Evolutionary conservation across 2,329 filamentous ascomycete species (phyloP).

Genomic region (Dothistroma pini): DNA sequence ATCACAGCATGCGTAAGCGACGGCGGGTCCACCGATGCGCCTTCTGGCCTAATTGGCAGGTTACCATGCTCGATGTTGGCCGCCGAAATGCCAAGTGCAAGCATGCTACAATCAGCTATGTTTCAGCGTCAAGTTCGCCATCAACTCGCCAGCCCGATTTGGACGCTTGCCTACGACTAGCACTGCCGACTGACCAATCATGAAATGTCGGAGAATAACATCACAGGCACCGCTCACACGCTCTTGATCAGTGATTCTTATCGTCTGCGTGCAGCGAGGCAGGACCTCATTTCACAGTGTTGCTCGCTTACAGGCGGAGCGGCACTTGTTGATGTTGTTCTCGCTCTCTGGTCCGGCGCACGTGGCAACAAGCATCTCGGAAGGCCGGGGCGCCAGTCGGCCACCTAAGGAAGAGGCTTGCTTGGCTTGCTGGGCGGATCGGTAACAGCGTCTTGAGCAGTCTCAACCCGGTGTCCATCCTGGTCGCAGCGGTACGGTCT

Average conservation of each 20-base stretch:
- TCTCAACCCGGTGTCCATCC: slow-evolving; percentile 6
- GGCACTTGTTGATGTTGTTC: background rate
- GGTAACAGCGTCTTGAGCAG: slow-evolving; percentile 3
- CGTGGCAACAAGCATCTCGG: slow-evolving; percentile 6
- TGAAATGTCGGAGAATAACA: slow-evolving; percentile 4
- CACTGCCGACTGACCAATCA: slow-evolving; percentile 11
- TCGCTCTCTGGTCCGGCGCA: background rate
- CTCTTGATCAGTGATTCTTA: too few species aligned
- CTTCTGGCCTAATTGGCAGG: background rate
- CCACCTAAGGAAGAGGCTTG: slow-evolving; percentile 1
- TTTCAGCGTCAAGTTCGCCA: slow-evolving; percentile 2
- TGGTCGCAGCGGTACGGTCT: background rate
- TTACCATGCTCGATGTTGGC: background rate
- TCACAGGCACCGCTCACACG: too few species aligned
- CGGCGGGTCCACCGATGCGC: background rate
- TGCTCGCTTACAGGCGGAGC: background rate
- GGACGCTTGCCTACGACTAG: background rate
- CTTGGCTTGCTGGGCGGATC: background rate
- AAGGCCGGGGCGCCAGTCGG: background rate
- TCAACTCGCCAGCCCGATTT: background rate
- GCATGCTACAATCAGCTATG: slow-evolving; percentile 2
- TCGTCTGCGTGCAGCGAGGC: background rate
- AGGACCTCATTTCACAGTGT: background rate
- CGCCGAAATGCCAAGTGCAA: background rate
- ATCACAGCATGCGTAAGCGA: slow-evolving; percentile 7